Percentiles rank a stretch among this genome's conserved stretches.
Evolutionary conservation across 495 filamentous ascomycete species (phyloP).

Genomic region (Penicillium pancosmium): DNA sequence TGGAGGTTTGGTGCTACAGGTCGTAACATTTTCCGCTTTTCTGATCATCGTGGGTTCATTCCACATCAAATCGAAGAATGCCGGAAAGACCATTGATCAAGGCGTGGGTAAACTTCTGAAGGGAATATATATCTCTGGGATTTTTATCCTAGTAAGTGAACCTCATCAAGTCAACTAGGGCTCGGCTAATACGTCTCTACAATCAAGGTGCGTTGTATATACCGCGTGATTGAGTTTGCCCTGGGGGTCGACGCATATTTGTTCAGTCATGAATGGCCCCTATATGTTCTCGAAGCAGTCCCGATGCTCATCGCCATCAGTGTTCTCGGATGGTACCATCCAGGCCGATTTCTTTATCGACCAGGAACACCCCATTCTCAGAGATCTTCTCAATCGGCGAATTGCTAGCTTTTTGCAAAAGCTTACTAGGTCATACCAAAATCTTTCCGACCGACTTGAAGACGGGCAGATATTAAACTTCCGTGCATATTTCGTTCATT

Average conservation of each 20-base stretch:
- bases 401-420: neutral
- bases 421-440: neutral
- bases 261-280: slow-evolving; percentile 40
- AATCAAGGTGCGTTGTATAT: slow-evolving; percentile 8
- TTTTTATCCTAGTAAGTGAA: neutral
- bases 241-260: slow-evolving; percentile 37
- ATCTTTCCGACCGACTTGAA: too few relatives aligned
- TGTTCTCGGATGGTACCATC: slow-evolving; percentile 32
- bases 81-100: neutral
- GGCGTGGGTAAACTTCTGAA: neutral
- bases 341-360: slow-evolving; percentile 16
- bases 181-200: neutral
- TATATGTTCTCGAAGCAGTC: slow-evolving; percentile 42
- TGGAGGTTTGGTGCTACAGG: neutral
- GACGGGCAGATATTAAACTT: too few relatives aligned
- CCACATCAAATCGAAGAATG: neutral
- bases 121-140: neutral
- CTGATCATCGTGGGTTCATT: neutral
- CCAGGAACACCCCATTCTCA: neutral
- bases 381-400: neutral
- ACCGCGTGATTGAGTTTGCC: slow-evolving; percentile 41
- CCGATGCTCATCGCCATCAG: slow-evolving; percentile 40
- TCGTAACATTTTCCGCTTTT: neutral
- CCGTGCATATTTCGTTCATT: too few relatives aligned
- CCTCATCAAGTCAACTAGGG: neutral